These are phyloP conservation scores for Saturnispora kantuleensis DNA, from an alignment of 805 yeast genomes.

Conservation along the genomic window DNA sequence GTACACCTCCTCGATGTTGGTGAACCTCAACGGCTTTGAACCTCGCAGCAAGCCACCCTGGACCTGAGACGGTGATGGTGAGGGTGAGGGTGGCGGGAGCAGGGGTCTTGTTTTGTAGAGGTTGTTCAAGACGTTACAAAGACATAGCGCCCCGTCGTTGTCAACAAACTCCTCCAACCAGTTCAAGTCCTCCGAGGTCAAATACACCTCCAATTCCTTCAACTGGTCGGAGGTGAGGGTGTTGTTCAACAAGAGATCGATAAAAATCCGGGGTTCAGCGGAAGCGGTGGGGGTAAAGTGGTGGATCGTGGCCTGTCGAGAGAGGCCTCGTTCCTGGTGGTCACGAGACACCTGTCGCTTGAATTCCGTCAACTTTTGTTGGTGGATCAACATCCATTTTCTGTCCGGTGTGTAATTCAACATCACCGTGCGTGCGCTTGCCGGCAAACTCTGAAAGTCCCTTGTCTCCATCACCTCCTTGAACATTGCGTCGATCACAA, in stretches of 20 bases:
- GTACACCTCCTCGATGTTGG: conserved; percentile 25
- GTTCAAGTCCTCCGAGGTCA: conserved; percentile 64
- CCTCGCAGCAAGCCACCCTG: not conserved
- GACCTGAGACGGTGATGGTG: conserved; percentile 1
- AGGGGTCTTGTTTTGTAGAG: conserved; percentile 24
- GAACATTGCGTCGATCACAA: conserved; percentile 65
- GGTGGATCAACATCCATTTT: conserved; percentile 87
- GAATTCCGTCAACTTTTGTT: conserved; percentile 71
- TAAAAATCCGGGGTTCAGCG: conserved; percentile 35
- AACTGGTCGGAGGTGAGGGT: conserved; percentile 59
- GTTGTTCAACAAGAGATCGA: conserved; percentile 62
- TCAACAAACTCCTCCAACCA: conserved; percentile 83
- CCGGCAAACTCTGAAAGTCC: conserved; percentile 56
- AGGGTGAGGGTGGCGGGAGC: too few relatives aligned
- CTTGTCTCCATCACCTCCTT: conserved; percentile 73
- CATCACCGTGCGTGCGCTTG: conserved; percentile 69
- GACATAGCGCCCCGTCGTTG: conserved; percentile 82
- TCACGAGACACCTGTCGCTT: conserved; percentile 34
- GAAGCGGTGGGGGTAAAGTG: conserved; percentile 29
- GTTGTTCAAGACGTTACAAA: conserved; percentile 55
- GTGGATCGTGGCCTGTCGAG: not conserved
- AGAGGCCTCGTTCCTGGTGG: conserved; percentile 2
- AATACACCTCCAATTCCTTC: conserved; percentile 80
- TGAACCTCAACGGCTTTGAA: conserved; percentile 16
- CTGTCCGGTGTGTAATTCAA: conserved; percentile 62